Conservation (phyloP, 1,284 basidiomycete species). For the Austroboletus olivaceoglutinosus region DNA sequence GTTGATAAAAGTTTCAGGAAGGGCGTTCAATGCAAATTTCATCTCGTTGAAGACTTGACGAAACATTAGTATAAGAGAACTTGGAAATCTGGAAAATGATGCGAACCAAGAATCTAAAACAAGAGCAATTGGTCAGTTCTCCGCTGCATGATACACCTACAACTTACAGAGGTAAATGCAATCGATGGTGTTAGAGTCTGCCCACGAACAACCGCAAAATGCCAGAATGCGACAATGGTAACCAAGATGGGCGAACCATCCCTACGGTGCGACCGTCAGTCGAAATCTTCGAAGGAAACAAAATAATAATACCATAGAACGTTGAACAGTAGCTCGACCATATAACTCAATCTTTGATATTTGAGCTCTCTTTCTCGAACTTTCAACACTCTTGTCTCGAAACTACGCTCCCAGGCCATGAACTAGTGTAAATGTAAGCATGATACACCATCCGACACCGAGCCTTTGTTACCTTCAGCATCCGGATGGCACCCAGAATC, state of each 20-base stretch:
- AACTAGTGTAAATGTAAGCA: conserved; percentile 49
- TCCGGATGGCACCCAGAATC: conserved; percentile 86
- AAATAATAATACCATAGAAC: conserved; percentile 61
- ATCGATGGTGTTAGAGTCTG: conserved; percentile 76
- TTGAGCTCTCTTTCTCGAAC: conserved; percentile 79
- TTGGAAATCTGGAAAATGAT: neutral
- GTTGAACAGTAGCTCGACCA: conserved; percentile 80
- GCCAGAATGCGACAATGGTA: conserved; percentile 79
- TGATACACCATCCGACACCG: neutral
- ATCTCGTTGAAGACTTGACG: conserved; percentile 80
- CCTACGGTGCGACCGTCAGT: conserved; percentile 40
- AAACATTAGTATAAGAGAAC: conserved; percentile 4
- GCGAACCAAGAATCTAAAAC: conserved; percentile 49
- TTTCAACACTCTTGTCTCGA: conserved; percentile 73
- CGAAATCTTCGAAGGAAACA: conserved; percentile 4
- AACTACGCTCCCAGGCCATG: conserved; percentile 94
- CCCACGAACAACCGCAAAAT: conserved; percentile 71
- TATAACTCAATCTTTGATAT: conserved; percentile 83
- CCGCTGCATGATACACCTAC: neutral
- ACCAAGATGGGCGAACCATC: conserved; percentile 72
- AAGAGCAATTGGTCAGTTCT: conserved; percentile 3
- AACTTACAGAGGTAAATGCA: conserved; percentile 65
- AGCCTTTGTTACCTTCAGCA: conserved; percentile 68
- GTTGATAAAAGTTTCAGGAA: conserved; percentile 90
- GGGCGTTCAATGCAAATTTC: conserved; percentile 77